phyloP scores from a whole-genome alignment of 75 land plant genomes.

The Cupressus sempervirens region DNA sequence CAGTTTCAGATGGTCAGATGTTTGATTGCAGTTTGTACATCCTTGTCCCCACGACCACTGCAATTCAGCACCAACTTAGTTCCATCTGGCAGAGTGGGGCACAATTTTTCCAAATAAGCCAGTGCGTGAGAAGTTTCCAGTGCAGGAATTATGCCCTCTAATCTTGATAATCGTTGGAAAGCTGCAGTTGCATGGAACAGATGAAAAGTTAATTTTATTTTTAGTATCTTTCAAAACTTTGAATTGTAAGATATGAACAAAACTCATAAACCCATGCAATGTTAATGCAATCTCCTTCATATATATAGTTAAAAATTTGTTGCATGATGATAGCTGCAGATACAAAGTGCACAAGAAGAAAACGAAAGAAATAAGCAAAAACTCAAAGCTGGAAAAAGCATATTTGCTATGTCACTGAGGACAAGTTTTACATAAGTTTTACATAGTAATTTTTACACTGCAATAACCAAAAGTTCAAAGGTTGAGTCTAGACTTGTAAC shows the following conservation, averaged over 20 bases:
- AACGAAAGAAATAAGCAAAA: neutral
- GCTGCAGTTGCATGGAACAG: conserved; percentile 25
- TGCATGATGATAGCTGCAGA: neutral
- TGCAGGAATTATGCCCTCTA: conserved; percentile 68
- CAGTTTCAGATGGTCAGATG: conserved; percentile 21
- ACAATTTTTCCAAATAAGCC: conserved; percentile 52
- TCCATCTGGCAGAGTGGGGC: conserved; percentile 51
- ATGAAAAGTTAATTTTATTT: neutral
- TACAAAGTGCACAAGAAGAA: neutral
- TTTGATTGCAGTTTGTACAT: conserved; percentile 55
- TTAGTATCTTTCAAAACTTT: neutral
- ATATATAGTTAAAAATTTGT: neutral
- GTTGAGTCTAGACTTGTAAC: neutral
- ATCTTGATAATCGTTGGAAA: conserved; percentile 44
- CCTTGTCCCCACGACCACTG: conserved; percentile 68
- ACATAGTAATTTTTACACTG: neutral
- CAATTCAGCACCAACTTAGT: conserved; percentile 51
- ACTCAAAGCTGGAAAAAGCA: neutral
- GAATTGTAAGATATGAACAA: neutral
- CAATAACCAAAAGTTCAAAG: neutral
- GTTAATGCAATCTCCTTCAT: neutral
- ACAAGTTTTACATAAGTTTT: neutral
- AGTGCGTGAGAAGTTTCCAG: conserved; percentile 67
- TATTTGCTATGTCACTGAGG: neutral
- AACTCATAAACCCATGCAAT: neutral